These are phyloP conservation scores for Beta macrorhiza DNA, from an alignment of 179 eudicot genomes.

Conservation along the genomic window DNA sequence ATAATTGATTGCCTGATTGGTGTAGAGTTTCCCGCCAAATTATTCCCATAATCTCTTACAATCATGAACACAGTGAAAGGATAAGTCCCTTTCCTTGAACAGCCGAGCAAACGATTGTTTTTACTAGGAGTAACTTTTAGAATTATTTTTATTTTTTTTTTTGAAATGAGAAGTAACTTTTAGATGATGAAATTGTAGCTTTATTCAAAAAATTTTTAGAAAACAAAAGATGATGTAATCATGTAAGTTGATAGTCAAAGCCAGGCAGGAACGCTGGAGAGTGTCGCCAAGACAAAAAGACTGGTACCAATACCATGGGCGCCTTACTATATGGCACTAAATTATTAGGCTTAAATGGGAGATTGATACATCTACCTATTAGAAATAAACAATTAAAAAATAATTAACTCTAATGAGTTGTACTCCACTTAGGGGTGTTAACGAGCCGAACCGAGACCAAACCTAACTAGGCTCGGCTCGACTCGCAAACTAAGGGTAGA, in stretches of 20 bases:
- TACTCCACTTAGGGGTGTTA: too few species aligned
- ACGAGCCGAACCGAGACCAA: too few species aligned
- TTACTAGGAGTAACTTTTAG: neutral
- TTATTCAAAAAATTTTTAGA: neutral
- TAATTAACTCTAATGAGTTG: too few species aligned
- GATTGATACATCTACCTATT: too few species aligned
- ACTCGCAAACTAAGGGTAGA: too few species aligned
- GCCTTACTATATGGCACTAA: neutral
- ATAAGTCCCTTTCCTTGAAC: slow-evolving; percentile 12
- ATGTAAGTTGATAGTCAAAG: slow-evolving; percentile 10
- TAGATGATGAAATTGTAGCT: neutral
- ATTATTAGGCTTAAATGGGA: too few species aligned
- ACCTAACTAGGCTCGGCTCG: too few species aligned
- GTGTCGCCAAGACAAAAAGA: neutral
- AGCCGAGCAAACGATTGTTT: neutral
- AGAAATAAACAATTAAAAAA: too few species aligned
- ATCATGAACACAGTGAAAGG: neutral
- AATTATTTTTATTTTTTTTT: too few species aligned
- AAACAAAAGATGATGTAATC: neutral
- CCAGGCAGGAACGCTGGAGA: neutral
- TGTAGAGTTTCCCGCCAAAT: slow-evolving; percentile 13
- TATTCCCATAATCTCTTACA: neutral
- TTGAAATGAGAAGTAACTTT: neutral
- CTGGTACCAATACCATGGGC: neutral
- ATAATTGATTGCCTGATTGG: neutral